Evolutionary conservation across 176 grass and related monocot genomes (phyloP), one percentile per base, ranked within the genome.

Genomic region (Triticum urartu): DNA sequence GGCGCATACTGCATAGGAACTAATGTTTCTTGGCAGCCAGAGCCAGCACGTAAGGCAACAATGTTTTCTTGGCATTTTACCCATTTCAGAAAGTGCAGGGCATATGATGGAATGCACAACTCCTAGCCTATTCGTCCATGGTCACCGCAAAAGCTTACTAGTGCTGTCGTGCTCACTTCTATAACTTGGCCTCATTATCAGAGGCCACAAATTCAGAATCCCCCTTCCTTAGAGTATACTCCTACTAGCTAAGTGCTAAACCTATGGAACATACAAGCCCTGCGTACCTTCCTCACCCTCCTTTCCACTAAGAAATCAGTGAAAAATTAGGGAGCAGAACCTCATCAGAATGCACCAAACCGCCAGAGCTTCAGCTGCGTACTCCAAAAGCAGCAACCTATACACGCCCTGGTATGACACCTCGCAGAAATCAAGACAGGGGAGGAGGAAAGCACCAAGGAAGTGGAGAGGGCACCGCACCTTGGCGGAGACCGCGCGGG

Each of bases 401-500:
- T 28, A 28, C 26, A 28, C 26, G 26, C 26, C 26, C 26, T 28
- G 1, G 26, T 28, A 28, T 1, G 26, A 28, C 26, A 28, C 26
- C 26, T 28, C 26, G 26, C 26, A 1, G 26, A 28, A 28, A 28
- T 28, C 26, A 28, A 1, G 26, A 28, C 26, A 28, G 48, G 14
- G 48, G 48, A 17, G 50, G 15, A 18, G 48, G 13, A 0, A 20
- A 56, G 52, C 52, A 56, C 15, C 15, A 15, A 54, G 52, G 52
- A 0, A 20, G 0, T 56, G 52, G 52, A 28, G 65, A 40, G 38
- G 38, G 38, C 38, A 40, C 7, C 38, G 24, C 43, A 98, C 89
- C 88, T 90, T 81, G 83, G 84, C 48, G 21, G 83, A 81, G 84
- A 81, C 82, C 58, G 79, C 81, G 64, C 86, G 81, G 76, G 77